phyloP scores from a whole-genome alignment of 2,329 filamentous ascomycete species.

The Botrytis deweyae region DNA sequence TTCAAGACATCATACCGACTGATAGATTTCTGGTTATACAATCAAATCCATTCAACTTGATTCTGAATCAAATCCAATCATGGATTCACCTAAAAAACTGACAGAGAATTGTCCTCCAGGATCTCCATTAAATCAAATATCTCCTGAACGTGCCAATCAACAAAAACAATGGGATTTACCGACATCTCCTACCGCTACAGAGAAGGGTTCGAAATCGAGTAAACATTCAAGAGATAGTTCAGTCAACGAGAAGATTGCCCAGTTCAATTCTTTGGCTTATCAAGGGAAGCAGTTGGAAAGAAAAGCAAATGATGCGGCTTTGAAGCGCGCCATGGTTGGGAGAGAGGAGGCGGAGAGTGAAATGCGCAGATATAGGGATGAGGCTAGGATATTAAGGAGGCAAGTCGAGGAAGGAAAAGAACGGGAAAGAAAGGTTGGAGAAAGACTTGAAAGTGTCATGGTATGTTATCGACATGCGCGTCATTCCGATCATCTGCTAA shows the following conservation, averaged over 20 bases:
- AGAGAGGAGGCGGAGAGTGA: constrained; percentile 72
- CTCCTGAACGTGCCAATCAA: constrained; percentile 63
- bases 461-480: constrained; percentile 48
- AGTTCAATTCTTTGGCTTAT: constrained; percentile 68
- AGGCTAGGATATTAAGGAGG: constrained; percentile 54
- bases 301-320: constrained; percentile 63
- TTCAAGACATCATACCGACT: background rate
- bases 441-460: constrained; percentile 68
- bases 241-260: constrained; percentile 66
- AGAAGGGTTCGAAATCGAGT: constrained; percentile 21
- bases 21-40: background rate
- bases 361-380: constrained; percentile 61
- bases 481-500: constrained; percentile 25
- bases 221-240: constrained; percentile 53
- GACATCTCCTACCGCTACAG: constrained; percentile 25
- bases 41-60: background rate
- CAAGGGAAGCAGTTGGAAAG: constrained; percentile 57
- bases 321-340: constrained; percentile 65
- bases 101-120: constrained; percentile 50
- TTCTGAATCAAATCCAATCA: constrained; percentile 29
- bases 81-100: constrained; percentile 50
- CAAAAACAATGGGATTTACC: constrained; percentile 37
- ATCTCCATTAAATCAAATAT: constrained; percentile 58
- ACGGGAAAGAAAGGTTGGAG: constrained; percentile 63
- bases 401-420: constrained; percentile 65